A percentile compares a stretch with the other conserved stretches of the same genome.
Conservation (phyloP, 176 grass and related monocot species). For the Paspalum notatum region DNA sequence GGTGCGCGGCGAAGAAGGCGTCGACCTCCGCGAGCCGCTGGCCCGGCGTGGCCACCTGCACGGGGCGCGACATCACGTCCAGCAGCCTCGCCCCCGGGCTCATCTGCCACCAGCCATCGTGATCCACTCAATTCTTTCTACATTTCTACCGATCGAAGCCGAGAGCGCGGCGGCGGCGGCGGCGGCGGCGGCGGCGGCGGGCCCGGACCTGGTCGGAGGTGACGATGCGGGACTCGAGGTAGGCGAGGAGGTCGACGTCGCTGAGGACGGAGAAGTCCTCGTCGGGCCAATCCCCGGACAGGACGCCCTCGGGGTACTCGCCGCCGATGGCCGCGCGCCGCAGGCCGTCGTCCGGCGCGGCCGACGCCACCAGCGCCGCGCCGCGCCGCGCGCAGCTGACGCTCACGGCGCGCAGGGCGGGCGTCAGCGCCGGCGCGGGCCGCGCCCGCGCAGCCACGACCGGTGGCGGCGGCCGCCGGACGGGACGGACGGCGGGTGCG, state of each 20-base stretch:
- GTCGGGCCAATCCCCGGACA: slow-evolving; percentile 74
- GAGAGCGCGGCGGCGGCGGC: too few species aligned
- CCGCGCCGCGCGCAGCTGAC: neutral
- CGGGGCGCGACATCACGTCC: slow-evolving; percentile 68
- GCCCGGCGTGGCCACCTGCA: slow-evolving; percentile 49
- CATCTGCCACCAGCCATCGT: slow-evolving; percentile 41
- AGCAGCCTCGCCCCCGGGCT: slow-evolving; percentile 52
- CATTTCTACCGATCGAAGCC: neutral
- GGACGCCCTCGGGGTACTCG: slow-evolving; percentile 73
- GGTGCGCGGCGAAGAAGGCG: slow-evolving; percentile 48
- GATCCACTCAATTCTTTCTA: too few species aligned
- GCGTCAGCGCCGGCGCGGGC: neutral
- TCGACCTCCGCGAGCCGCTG: slow-evolving; percentile 64
- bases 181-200: neutral
- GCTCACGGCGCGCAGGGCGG: neutral
- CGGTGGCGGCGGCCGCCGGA: neutral
- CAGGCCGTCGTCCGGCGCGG: slow-evolving; percentile 34
- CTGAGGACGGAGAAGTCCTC: slow-evolving; percentile 66
- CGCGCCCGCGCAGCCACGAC: neutral
- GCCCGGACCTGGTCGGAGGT: slow-evolving; percentile 40
- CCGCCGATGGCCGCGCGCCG: slow-evolving; percentile 46
- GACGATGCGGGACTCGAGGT: slow-evolving; percentile 79
- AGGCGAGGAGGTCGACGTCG: slow-evolving; percentile 68
- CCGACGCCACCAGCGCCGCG: slow-evolving; percentile 20
- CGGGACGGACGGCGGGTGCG: neutral